Base-by-base conservation (phyloP, 2,329 filamentous ascomycete genomes). In the Aotearoamyces nothofagi region DNA sequence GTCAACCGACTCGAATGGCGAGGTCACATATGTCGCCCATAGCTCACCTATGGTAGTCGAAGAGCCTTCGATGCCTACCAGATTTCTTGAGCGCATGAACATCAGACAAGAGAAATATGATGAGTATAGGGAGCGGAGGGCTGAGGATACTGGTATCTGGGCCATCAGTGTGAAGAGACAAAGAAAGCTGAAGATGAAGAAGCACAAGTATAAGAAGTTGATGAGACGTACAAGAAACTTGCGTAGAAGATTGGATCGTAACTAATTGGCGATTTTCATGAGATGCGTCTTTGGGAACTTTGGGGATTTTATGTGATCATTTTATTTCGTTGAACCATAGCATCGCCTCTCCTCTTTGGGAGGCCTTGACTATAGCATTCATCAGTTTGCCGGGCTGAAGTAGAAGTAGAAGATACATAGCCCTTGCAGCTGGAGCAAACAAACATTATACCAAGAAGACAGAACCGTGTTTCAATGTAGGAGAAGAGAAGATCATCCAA, bases 181-280 rank as follows among this genome's bases (percentile, higher is more conserved):
- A 57, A 67, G 84, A 50, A 92, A 90, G 61, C 61, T 94, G 49
- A 93, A 84, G 72, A 98, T 98, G 86, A 98, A 98, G 80, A 98
- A 96, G 72, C 87, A 96, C 70, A 98, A 98, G 75, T 93, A 93
- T 59, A 96, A 94, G 84, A 98, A 98, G 72, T 64, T 96, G 43
- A 84, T 93, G 80, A 81, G 78, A 66, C 70, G 74, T 56, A 94
- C 87, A 49, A 73, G 87, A 53, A 87, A 82, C 52, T 56, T 84
- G 61, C 77, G 87, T 51, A 74, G 84, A 51, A 92, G 86, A 29
- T 39, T 50, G 36, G 48, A 50, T 38, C 43, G 47, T 33, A 49
- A 46, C 36, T 50, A 50, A 42, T 43, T 20, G 19, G n/a, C n/a
- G n/a, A n/a, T n/a, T n/a, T n/a, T n/a, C n/a, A n/a, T n/a, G n/a